phyloP scores from a whole-genome alignment of 2,329 filamentous ascomycete genomes.

The Aspergillus proliferans region DNA sequence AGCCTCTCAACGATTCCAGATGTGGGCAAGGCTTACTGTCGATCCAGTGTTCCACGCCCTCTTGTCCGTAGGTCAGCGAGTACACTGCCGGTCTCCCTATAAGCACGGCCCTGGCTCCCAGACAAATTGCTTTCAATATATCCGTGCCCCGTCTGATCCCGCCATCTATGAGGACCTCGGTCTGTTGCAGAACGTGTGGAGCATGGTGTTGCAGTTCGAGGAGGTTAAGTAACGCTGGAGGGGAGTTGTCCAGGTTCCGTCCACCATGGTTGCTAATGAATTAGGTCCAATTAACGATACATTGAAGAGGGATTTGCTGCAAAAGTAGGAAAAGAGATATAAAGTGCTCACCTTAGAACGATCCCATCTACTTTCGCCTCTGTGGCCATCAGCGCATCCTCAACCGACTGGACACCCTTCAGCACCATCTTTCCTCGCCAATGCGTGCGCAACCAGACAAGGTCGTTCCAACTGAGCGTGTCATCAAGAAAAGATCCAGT shows the following conservation, averaged over 20 bases:
- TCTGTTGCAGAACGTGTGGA: conserved; percentile 57
- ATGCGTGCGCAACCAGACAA: conserved; percentile 73
- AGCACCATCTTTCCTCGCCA: conserved; percentile 79
- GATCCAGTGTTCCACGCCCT: conserved; percentile 8
- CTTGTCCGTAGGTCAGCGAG: conserved; percentile 55
- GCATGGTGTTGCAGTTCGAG: conserved; percentile 68
- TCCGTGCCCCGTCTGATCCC: conserved; percentile 79
- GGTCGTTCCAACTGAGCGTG: conserved; percentile 75
- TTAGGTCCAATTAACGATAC: no score
- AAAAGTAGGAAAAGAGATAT: no score
- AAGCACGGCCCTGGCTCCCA: conserved; percentile 79
- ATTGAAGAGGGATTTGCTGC: no score
- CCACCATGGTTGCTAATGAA: conserved; percentile 74
- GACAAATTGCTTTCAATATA: conserved; percentile 74
- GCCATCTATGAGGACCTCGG: conserved; percentile 80
- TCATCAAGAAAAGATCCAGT: conserved; percentile 54
- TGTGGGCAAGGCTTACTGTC: neutral
- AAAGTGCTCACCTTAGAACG: conserved; percentile 47
- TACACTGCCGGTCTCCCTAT: conserved; percentile 66
- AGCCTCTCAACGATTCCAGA: no score
- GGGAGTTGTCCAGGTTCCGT: conserved; percentile 73
- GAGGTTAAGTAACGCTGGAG: conserved; percentile 63
- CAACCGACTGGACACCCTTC: conserved; percentile 91
- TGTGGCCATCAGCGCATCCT: conserved; percentile 77
- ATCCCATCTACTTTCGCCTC: conserved; percentile 68